Evolutionary conservation across 768 basidiomycete species (phyloP), one percentile per base, ranked within the genome.

Genomic region (Crucibulum laeve): DNA sequence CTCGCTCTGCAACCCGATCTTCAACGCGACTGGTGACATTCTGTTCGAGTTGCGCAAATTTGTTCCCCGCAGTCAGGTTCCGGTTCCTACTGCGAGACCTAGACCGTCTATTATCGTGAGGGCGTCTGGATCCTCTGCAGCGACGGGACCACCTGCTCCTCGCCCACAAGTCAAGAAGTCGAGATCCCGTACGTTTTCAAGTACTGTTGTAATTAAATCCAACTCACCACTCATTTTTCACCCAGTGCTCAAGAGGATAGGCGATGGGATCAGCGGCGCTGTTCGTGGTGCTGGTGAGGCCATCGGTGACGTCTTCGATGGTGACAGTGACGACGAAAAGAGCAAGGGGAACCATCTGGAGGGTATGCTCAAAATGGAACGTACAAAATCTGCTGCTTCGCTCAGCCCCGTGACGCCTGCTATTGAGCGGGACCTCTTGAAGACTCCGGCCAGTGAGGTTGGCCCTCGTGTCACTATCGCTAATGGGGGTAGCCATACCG

Each of bases 1-100:
- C 37, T 44, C 46, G 14, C 45, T 51, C 28, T 32, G 37, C 42
- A 48, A 44, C 42, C 49, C 49, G 17, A 21, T 43, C 28, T 50
- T 50, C 47, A 50, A 43, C 24, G 22, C 10, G 13, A 23, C 30
- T n/a, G 49, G 49, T 25, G 49, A 50, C 37, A 40, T 50, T 34
- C 14, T 40, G 14, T 47, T 50, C 38, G 49, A 50, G n/a, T 37
- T 50, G 13, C 44, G 37, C 28, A 38, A 38, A 40, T 45, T 18
- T 22, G 30, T 36, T 24, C 42, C 42, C 5, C 15, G 18, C n/a
- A 40, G 44, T 21, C 23, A 25, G 18, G n/a, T 25, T 14, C 8
- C 44, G 11, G n/a, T 26, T 14, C 14, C 38, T n/a, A 21, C 22
- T 15, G 8, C 23, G 6, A 39, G 41, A 21, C 13, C 24, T 40